Base-by-base conservation (phyloP, 768 basidiomycete genomes). In the Amanita exitialis region DNA sequence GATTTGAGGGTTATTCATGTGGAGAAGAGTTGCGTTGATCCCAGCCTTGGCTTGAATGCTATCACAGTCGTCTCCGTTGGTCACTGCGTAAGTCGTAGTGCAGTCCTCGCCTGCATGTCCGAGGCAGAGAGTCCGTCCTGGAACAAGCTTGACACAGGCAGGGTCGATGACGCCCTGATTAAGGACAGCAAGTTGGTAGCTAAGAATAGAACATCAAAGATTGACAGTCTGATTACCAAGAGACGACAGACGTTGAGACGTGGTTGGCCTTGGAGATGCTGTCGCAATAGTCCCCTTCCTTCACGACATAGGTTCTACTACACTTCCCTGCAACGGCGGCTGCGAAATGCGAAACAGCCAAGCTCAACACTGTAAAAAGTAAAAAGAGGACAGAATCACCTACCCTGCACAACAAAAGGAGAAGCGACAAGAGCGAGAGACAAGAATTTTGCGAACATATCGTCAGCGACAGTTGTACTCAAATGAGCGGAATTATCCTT, bases 1-100 rank as follows among this genome's bases (percentile, higher is more conserved):
- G 57, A 90, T 72, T 64, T 88, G 81, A 16, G 86, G 88, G 77
- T 91, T 91, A 77, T 90, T 89, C 53, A 56, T 13, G 61, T 63
- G 69, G 27, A 91, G 69, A 4, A 79, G 70, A 34, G 78, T 77
- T 21, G 57, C 51, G 70, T 81, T 77, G 64, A 85, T 58, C 32
- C 69, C 64, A 57, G 66, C 57, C 1, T 47, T 56, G 23, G 42
- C 15, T 25, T 71, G 51, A 49, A 90, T 68, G 15, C n/a, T 52
- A 12, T 77, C 73, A 62, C 89, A 90, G 51, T 69, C 70, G 63
- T 90, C 85, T 59, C 69, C 70, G 1, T 60, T 34, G 37, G 62
- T 12, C 43, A 90, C 83, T 44, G 74, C 70, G 64, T 88, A 75
- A 13, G 79, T 80, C 20, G 63, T 67, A 2, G 60, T 61, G 66